Evolutionary conservation across 2,329 filamentous ascomycete genomes (phyloP), one percentile per base, ranked within the genome.

Genomic region (Colletotrichum sp.): DNA sequence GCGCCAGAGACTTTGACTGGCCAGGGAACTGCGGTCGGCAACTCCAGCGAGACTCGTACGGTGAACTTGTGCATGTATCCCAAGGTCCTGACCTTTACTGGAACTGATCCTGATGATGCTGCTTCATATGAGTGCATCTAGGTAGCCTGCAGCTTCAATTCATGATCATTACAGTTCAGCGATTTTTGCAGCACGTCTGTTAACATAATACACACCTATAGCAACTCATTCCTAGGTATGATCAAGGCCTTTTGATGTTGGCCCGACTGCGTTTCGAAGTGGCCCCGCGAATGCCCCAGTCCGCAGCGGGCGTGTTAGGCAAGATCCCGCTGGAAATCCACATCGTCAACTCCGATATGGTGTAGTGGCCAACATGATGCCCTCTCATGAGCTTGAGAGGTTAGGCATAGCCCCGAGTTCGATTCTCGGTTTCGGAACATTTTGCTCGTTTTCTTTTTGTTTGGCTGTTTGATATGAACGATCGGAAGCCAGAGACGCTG

Each of bases 311-410:
- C 13, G 8, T 28, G 21, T 26, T 58, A 28, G 5, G 3, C 24
- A 24, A 24, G 55, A 28, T 18, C n/a, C 24, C 8, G 15, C 13
- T 0, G 0, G 0, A 0, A 58, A 16, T 1, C 55, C 24, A 28
- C 24, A 58, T 58, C 2, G 13, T 28, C 24, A 58, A 24, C 43
- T 67, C 48, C 70, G 70, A 72, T 72, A 67, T 71, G 69, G 60
- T 71, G 69, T 66, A 71, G 60, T 58, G 60, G 69, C 69, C 60
- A 71, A 68, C 66, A 68, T 68, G 66, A 71, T 38, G 52, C 52
- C 61, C 26, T 58, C 70, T 61, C 36, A 10, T 32, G 4, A 5
- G 5, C 8, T n/a, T n/a, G 21, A 24, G 30, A 15, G 48, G 30
- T 68, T 38, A 68, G 66, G 66, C 66, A 68, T 68, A 68, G 66